Evolutionary conservation across 1,284 basidiomycete genomes (phyloP).

Genomic region (Microstroma glucosiphilum): DNA sequence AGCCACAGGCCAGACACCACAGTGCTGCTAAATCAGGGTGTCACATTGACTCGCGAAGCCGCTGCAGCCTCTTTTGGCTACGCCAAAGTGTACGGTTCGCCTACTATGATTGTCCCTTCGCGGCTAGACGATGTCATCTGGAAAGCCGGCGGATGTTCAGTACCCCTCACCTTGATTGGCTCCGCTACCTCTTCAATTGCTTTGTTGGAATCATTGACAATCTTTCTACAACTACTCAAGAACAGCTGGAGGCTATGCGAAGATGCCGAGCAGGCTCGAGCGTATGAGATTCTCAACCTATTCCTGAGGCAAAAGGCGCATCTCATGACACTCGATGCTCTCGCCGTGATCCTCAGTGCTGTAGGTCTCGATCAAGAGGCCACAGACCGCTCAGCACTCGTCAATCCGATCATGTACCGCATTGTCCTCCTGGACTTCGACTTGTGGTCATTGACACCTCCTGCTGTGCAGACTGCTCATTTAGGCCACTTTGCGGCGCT

Average conservation of each 20-base stretch:
- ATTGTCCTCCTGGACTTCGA: conserved; percentile 81
- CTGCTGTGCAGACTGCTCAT: conserved; percentile 68
- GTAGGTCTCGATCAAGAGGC: conserved; percentile 62
- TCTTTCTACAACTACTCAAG: conserved; percentile 69
- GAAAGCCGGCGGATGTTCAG: conserved; percentile 73
- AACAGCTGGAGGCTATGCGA: conserved; percentile 67
- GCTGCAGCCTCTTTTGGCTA: conserved; percentile 24
- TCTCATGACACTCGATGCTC: conserved; percentile 69
- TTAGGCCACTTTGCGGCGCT: conserved; percentile 74
- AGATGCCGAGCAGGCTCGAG: conserved; percentile 33
- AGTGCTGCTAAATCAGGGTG: conserved; percentile 32
- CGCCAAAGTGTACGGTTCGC: conserved; percentile 33
- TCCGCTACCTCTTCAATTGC: conserved; percentile 61
- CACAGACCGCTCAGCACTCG: conserved; percentile 58
- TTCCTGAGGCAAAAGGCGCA: conserved; percentile 67
- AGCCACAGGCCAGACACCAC: conserved; percentile 19
- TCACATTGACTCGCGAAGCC: conserved; percentile 25
- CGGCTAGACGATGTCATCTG: conserved; percentile 72
- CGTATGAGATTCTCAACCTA: conserved; percentile 73
- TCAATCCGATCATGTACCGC: conserved; percentile 74
- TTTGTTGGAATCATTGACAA: conserved; percentile 64
- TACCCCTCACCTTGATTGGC: conserved; percentile 70
- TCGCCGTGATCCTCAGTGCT: conserved; percentile 73
- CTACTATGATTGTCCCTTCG: conserved; percentile 59
- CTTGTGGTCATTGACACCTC: conserved; percentile 70